Evolutionary conservation across 805 yeast species (phyloP).

Genomic region (Myxozyma lipomycoides): DNA sequence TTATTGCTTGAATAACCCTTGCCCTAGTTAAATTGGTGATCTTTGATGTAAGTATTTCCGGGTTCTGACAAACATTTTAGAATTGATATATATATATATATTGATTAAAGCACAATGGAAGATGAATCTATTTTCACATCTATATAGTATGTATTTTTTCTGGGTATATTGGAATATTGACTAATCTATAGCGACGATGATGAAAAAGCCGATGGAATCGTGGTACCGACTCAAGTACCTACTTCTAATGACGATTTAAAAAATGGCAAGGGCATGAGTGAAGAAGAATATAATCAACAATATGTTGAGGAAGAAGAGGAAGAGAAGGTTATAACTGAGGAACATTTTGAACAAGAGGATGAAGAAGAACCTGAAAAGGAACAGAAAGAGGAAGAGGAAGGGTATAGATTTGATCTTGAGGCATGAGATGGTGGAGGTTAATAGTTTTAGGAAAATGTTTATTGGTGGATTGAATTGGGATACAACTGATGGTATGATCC

Average conservation of each 20-base stretch:
- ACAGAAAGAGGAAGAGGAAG: slow-evolving; percentile 18
- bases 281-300: slow-evolving; percentile 1
- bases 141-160: slow-evolving; percentile 27
- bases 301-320: slow-evolving; percentile 6
- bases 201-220: slow-evolving; percentile 1
- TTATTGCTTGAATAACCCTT: too few species aligned
- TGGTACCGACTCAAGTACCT: too few species aligned
- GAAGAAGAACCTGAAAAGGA: background rate
- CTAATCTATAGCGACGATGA: background rate
- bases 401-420: slow-evolving; percentile 31
- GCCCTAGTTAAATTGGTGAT: too few species aligned
- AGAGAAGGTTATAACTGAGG: background rate
- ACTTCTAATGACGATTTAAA: too few species aligned
- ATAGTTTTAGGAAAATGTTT: slow-evolving; percentile 30
- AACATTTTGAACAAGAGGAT: background rate
- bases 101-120: too few species aligned
- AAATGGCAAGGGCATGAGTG: background rate
- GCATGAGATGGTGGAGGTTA: slow-evolving; percentile 36
- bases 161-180: background rate
- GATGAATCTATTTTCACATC: slow-evolving; percentile 21
- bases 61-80: too few species aligned
- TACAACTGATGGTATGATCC: slow-evolving; percentile 59
- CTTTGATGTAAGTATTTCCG: too few species aligned
- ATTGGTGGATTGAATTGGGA: slow-evolving; percentile 87
- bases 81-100: too few species aligned